These are phyloP conservation scores for Keithomyces neogunnii DNA, from an alignment of 2,329 filamentous ascomycete species.

Conservation along the genomic window DNA sequence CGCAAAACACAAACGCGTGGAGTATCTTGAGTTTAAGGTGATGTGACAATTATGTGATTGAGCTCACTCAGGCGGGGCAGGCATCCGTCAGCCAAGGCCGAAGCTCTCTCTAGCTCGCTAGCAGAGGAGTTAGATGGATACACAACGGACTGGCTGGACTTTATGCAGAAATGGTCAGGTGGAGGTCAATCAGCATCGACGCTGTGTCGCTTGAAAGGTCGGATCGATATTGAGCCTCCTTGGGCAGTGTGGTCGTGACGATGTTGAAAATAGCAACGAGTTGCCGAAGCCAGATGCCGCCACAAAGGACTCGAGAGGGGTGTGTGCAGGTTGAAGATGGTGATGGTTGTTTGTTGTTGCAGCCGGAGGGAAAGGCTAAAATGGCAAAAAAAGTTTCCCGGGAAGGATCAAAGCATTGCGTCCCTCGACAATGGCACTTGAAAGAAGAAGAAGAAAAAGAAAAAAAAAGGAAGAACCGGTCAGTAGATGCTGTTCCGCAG, in stretches of 20 bases:
- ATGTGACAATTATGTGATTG: constrained; percentile 2
- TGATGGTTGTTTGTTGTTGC: background rate
- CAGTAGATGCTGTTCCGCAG: no score
- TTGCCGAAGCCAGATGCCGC: background rate
- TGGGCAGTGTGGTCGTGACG: background rate
- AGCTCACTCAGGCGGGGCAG: background rate
- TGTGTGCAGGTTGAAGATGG: background rate
- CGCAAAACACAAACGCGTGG: no score
- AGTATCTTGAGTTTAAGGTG: background rate
- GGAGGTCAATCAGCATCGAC: background rate
- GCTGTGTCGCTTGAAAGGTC: background rate
- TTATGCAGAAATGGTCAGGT: background rate
- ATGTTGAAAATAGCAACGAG: background rate
- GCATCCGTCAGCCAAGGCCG: background rate
- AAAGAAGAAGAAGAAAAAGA: no score
- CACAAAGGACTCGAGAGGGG: background rate
- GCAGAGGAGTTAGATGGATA: background rate
- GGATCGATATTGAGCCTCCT: background rate
- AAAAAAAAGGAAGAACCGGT: no score
- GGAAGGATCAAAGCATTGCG: no score
- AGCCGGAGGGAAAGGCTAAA: background rate
- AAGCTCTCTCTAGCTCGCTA: background rate
- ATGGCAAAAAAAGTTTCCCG: background rate
- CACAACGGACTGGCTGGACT: background rate
- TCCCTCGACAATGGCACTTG: no score